Evolutionary conservation across 2,329 filamentous ascomycete species (phyloP).

Genomic region (Talaromyces sp.): DNA sequence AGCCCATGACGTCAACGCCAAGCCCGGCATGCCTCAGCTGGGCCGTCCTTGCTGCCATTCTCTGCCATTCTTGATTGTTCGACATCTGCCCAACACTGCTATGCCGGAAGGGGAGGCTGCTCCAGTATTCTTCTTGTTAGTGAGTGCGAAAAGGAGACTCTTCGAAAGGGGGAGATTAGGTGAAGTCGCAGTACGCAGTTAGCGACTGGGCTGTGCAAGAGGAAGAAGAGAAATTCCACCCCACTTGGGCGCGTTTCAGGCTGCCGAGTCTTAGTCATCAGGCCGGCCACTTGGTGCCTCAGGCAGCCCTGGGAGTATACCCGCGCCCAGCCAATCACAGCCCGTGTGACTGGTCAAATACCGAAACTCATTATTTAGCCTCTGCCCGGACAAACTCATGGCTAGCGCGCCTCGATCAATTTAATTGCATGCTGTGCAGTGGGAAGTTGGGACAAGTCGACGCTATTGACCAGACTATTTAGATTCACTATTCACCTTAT

Average conservation of each 20-base stretch:
- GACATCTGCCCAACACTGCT: background rate
- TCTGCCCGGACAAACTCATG: background rate
- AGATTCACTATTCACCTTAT: background rate
- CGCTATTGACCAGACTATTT: background rate
- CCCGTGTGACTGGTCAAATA: background rate
- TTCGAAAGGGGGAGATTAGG: background rate
- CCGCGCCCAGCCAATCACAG: background rate
- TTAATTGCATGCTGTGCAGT: too few species aligned
- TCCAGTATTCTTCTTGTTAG: too few species aligned
- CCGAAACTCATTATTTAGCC: background rate
- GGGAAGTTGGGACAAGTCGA: too few species aligned
- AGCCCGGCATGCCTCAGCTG: background rate
- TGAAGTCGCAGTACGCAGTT: background rate
- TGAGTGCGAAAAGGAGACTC: background rate
- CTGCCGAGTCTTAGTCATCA: background rate
- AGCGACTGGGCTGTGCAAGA: background rate
- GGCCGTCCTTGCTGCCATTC: background rate
- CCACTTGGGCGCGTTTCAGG: background rate
- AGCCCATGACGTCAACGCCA: background rate
- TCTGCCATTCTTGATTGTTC: background rate
- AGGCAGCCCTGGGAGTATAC: background rate
- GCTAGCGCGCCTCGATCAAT: background rate
- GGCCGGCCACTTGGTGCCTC: background rate
- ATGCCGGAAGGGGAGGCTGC: too few species aligned
- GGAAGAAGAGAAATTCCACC: background rate